phyloP scores from a whole-genome alignment of 2,329 filamentous ascomycete genomes.

The Alternaria longipes region DNA sequence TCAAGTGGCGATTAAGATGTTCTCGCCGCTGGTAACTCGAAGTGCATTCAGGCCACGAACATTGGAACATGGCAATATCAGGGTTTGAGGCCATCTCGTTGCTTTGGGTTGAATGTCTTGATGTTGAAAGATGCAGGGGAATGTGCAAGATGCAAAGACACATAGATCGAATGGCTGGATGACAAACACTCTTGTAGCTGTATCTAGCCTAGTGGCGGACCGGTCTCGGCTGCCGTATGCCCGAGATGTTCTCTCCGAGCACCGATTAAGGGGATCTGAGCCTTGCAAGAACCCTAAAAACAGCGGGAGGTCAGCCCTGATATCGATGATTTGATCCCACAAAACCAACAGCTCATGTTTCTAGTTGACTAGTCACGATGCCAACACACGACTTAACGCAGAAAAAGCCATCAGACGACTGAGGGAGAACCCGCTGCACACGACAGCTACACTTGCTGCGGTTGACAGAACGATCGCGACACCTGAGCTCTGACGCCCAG shows the following conservation, averaged over 20 bases:
- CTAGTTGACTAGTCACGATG: neutral
- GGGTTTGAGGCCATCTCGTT: neutral
- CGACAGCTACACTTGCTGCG: neutral
- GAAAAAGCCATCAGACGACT: neutral
- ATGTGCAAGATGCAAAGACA: neutral
- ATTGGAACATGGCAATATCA: neutral
- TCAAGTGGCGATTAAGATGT: neutral
- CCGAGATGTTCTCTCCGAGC: neutral
- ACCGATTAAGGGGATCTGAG: neutral
- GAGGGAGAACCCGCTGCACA: neutral
- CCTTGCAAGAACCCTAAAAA: neutral
- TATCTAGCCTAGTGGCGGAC: neutral
- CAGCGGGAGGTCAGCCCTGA: neutral
- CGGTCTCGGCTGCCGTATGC: neutral
- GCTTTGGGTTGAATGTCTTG: neutral
- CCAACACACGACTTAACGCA: neutral
- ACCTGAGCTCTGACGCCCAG: neutral
- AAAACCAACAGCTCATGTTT: neutral
- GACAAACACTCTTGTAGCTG: neutral
- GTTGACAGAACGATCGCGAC: neutral
- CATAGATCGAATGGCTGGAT: neutral
- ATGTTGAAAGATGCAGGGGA: neutral
- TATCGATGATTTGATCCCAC: neutral
- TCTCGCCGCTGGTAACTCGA: neutral
- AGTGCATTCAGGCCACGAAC: neutral